phyloP scores from a whole-genome alignment of 192 early-diverging fungal species.

The Entomortierella beljakovae region DNA sequence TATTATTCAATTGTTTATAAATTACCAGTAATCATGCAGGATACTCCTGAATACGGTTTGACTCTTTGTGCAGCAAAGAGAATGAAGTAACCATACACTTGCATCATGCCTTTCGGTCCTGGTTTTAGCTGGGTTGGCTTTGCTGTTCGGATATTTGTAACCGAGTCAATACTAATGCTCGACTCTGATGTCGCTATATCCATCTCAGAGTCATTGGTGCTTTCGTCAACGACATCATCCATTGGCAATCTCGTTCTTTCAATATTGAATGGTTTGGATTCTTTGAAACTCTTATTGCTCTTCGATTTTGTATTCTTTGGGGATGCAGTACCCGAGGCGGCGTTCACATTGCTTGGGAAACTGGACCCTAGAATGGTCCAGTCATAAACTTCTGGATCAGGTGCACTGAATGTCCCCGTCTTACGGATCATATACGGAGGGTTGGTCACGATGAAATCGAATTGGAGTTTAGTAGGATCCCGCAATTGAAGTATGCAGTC shows the following conservation, averaged over 20 bases:
- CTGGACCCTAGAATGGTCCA: constrained; percentile 52
- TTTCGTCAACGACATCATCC: constrained; percentile 14
- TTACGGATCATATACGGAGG: constrained; percentile 72
- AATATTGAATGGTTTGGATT: neutral
- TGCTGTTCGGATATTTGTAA: neutral
- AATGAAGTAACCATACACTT: constrained; percentile 70
- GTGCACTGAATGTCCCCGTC: constrained; percentile 63
- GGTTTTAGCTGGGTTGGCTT: neutral
- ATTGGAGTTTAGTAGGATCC: constrained; percentile 53
- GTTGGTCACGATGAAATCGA: constrained; percentile 70
- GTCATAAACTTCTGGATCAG: constrained; percentile 63
- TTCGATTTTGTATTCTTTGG: neutral
- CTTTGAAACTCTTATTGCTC: neutral
- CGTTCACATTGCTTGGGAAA: neutral
- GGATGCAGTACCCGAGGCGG: neutral
- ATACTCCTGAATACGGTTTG: constrained; percentile 54
- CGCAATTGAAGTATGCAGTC: constrained; percentile 53
- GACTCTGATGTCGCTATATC: constrained; percentile 4
- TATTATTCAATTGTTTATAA: no score
- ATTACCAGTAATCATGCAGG: constrained; percentile 66
- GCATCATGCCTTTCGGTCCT: constrained; percentile 58
- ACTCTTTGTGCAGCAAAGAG: constrained; percentile 66
- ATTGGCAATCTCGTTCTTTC: constrained; percentile 3
- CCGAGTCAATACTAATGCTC: neutral
- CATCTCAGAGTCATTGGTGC: constrained; percentile 13